Base-by-base conservation (phyloP, 2,329 filamentous ascomycete genomes). In the Aspergillus sp. region DNA sequence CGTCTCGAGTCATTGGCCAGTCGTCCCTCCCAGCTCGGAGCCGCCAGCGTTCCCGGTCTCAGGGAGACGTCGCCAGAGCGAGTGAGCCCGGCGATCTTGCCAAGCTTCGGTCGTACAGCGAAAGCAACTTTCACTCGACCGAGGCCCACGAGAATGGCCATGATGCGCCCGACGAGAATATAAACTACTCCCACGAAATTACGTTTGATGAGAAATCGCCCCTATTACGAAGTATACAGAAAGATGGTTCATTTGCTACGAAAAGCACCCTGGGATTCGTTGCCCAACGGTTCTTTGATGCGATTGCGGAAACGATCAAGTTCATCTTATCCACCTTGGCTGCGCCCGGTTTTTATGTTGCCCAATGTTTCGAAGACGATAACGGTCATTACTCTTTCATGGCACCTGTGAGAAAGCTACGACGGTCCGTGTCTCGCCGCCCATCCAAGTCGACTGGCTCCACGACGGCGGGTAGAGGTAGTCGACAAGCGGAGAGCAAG, bases 341-440 rank as follows among this genome's bases (percentile, higher is more conserved):
- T 25, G 88, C 90, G 21, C 94, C 94, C 1, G 90, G 89, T 17
- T 85, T 92, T 53, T 97, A 94, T 77, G 78, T 96, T 58, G 86
- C 93, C 62, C 89, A 90, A 65, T 92, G 86, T 72, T 89, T 98
- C 69, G 94, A 90, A 78, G 88, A 96, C 71, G 88, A 92, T 49
- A 80, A 90, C 60, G 92, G 92, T 54, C 82, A 82, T 54, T 96
- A 96, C 74, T 89, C 91, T 56, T 86, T 91, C n/a, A 78, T 95
- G 60, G 79, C 87, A 52, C 92, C 91, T 60, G 77, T 95, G 47
- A 84, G 85, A 71, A 88, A 84, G 70, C 80, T 94, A 25, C 74
- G 77, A 64, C 77, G 67, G 57, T 69, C 65, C 13, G 60, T 70
- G 21, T 62, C 65, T n/a, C 51, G 62, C 8, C 54, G 62, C 50